A percentile compares a stretch with the other conserved stretches of the same genome.
phyloP scores from a whole-genome alignment of 345 rosid genomes.

The Brassica juncea region DNA sequence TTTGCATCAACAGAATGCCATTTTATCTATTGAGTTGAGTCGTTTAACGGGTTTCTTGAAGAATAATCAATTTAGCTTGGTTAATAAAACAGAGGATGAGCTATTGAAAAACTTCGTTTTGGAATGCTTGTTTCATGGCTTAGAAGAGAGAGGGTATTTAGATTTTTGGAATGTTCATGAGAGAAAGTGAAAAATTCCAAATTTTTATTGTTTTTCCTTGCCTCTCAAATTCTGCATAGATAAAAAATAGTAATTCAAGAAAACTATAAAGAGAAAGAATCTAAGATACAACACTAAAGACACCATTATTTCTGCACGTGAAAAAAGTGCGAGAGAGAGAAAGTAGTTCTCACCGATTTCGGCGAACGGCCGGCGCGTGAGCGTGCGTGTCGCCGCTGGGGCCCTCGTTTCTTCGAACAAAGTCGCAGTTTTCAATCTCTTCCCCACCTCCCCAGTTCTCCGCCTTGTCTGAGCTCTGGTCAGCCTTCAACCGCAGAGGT shows the following conservation, averaged over 20 bases:
- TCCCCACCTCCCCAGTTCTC: no score
- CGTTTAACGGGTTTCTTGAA: background rate
- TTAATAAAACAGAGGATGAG: background rate
- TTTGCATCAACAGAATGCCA: conserved; percentile 54
- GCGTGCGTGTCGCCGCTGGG: no score
- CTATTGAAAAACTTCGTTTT: conserved; percentile 1
- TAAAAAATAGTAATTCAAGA: conserved; percentile 20
- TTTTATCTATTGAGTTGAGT: conserved; percentile 54
- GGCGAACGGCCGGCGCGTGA: no score
- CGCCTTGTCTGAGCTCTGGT: no score
- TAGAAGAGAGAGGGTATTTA: background rate
- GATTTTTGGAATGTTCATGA: conserved; percentile 12
- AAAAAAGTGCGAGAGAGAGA: no score
- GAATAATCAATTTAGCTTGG: background rate
- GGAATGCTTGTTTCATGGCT: background rate
- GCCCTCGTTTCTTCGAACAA: no score
- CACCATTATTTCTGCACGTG: no score
- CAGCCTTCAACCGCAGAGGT: no score
- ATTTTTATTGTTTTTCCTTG: background rate
- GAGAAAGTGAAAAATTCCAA: background rate
- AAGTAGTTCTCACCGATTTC: no score
- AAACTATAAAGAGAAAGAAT: background rate
- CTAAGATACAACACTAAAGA: no score
- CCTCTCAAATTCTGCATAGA: conserved; percentile 7
- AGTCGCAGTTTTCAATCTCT: no score